Conservation (phyloP, 1,284 basidiomycete species). For the Puccinia coronata region DNA sequence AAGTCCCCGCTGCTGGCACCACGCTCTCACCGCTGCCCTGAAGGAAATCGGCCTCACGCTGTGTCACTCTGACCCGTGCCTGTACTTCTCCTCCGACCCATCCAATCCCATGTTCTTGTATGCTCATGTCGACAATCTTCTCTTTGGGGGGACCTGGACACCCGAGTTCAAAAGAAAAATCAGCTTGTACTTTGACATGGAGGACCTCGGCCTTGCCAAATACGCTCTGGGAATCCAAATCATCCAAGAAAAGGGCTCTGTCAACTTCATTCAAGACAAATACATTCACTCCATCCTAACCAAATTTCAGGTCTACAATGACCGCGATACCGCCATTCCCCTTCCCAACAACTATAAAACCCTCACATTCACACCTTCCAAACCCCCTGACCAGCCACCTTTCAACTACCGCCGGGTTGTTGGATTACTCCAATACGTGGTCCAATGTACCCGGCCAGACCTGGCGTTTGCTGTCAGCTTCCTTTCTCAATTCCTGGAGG, state of each 20-base stretch:
- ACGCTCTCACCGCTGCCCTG: no score
- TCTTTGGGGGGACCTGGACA: conserved; percentile 14
- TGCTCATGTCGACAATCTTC: no score
- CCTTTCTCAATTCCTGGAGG: conserved; percentile 21
- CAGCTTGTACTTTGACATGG: no score
- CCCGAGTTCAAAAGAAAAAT: background rate
- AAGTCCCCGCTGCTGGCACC: no score
- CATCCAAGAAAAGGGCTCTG: background rate
- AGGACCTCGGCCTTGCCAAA: no score
- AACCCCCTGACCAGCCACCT: background rate
- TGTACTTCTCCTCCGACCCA: background rate
- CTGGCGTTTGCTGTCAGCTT: conserved; percentile 12
- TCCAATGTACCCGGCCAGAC: conserved; percentile 5
- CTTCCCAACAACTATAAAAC: background rate
- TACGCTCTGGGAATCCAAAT: conserved; percentile 24
- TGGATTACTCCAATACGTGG: conserved; percentile 2
- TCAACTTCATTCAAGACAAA: background rate
- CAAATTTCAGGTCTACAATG: background rate
- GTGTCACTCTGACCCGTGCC: conserved; percentile 1
- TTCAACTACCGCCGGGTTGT: no score
- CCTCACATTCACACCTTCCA: background rate
- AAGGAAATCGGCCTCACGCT: no score
- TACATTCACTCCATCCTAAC: no score
- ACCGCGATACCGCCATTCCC: background rate
- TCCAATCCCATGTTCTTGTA: background rate